These are phyloP conservation scores for Ophiocordyceps camponoti-saundersi DNA, from an alignment of 2,329 filamentous ascomycete species.

Conservation along the genomic window DNA sequence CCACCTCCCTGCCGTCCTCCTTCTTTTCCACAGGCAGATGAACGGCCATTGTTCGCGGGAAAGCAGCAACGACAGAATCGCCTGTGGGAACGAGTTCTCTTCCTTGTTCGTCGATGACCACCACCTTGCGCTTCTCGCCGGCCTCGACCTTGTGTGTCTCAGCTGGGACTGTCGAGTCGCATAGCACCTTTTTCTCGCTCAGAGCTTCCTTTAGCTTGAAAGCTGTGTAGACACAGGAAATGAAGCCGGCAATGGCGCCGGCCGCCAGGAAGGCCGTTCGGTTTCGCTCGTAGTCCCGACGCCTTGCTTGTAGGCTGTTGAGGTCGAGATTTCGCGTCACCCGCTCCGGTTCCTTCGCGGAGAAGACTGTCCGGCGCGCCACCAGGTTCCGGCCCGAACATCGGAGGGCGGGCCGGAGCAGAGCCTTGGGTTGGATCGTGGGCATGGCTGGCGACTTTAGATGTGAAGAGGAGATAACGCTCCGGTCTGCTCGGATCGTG, in stretches of 20 bases:
- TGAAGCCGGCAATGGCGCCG: conserved; percentile 30
- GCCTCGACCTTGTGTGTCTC: conserved; percentile 30
- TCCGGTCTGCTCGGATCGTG: no score
- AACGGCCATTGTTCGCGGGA: conserved; percentile 56
- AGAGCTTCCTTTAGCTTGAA: conserved; percentile 31
- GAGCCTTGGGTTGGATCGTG: conserved; percentile 13
- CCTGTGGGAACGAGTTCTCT: conserved; percentile 66
- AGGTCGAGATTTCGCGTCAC: conserved; percentile 33
- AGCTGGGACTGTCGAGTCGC: conserved; percentile 19
- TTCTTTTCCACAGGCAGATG: conserved; percentile 20
- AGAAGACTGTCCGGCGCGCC: conserved; percentile 12
- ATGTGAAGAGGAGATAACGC: no score
- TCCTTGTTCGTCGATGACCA: conserved; percentile 50
- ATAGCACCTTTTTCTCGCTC: conserved; percentile 19
- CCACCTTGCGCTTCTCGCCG: conserved; percentile 35
- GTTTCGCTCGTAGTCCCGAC: conserved; percentile 31
- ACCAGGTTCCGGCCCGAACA: conserved; percentile 2
- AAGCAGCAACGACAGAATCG: conserved; percentile 61
- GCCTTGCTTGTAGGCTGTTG: conserved; percentile 25
- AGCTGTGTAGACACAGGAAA: conserved; percentile 32
- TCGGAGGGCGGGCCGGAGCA: conserved; percentile 7
- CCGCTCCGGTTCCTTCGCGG: conserved; percentile 12
- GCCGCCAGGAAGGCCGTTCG: conserved; percentile 33
- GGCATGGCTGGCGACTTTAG: background rate
- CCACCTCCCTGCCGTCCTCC: conserved; percentile 2